Base-by-base conservation (phyloP, 1,284 basidiomycete genomes). In the Rhodotorula sp. region DNA sequence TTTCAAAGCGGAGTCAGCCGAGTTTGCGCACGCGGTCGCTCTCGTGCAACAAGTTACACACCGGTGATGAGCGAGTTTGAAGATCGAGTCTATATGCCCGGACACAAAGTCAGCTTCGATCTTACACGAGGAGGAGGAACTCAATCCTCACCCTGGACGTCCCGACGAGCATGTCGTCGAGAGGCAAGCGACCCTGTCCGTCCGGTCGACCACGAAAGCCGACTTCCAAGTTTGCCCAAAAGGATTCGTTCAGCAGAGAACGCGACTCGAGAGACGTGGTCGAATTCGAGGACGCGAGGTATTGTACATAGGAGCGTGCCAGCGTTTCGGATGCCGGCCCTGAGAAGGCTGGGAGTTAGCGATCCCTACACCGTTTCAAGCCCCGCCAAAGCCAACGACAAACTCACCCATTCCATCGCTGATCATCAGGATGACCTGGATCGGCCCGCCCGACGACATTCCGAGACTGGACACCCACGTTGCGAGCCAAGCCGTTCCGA, bases 351-450 rank as follows among this genome's bases (percentile, higher is more conserved):
- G 15, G 18, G 15, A 10, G 31, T 58, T 5, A 57, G 51, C 34
- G 61, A 7, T 3, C n/a, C 23, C 16, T 47, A 16, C 26, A 10
- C 4, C 49, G 20, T 16, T 1, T 46, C 34, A 34, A 46, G 5
- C 10, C 10, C 15, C 23, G 0, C 29, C 16, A n/a, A n/a, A 18
- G 8, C 1, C 16, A 39, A 59, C 23, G n/a, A 31, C 43, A 15
- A 43, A 15, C 62, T 20, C 20, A 68, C 71, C 81, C 73, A 80
- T 82, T 12, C 81, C 81, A 54, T 82, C 81, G 56, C 77, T 79
- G 69, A 82, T 78, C 80, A 82, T 81, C 21, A 82, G 66, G 65
- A 82, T 79, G 65, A 82, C 79, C 72, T 81, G 81, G 51, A 80
- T 74, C 71, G 46, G 51, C 0, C 67, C 59, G 16, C 68, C 66